Base-by-base conservation (phyloP, 106 monocot genomes). In the Agapanthus africanus region DNA sequence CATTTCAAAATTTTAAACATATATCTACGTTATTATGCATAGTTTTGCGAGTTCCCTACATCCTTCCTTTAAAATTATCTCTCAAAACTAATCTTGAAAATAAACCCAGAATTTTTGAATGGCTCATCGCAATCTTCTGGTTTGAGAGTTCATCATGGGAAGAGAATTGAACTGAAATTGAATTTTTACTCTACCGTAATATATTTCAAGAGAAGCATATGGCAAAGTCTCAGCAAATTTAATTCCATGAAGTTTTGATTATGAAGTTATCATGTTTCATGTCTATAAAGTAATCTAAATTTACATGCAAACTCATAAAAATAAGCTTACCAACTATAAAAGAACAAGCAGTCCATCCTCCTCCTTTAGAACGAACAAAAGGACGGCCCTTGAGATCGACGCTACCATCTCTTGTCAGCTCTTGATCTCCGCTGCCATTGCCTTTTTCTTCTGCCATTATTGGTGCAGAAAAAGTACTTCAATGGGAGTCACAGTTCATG, bases 331-430 rank as follows among this genome's bases (percentile, higher is more conserved):
- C 84, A 0, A 84, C 77, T 59, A 84, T 72, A 23, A 84, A 84
- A 63, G 69, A 84, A 33, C 79, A 77, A 36, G 84, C 84, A 37
- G 49, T 73, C 80, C 84, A 84, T 27, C 84, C 63, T 11, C 84
- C 84, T 56, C 76, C 80, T 28, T 70, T 80, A 11, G 70, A 76
- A 6, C 74, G 77, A 40, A 80, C 50, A 22, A 47, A 73, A 10
- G 84, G 80, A 16, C 73, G 68, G 14, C 84, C 84, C 21, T 71
- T 77, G 35, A 84, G 63, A 70, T 84, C 84, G 11, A 84, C 74
- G 0, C 80, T 77, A 15, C 84, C 84, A 50, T 84, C 84, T 70
- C 49, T 70, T 8, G 84, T 80, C 70, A 67, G 36, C 42, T 73
- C 52, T 6, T 60, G n/a, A 37, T 1, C 31, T 39, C 25, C 39